These are phyloP conservation scores for Ustilago cynodontis DNA, from an alignment of 1,284 basidiomycete genomes.

Conservation along the genomic window DNA sequence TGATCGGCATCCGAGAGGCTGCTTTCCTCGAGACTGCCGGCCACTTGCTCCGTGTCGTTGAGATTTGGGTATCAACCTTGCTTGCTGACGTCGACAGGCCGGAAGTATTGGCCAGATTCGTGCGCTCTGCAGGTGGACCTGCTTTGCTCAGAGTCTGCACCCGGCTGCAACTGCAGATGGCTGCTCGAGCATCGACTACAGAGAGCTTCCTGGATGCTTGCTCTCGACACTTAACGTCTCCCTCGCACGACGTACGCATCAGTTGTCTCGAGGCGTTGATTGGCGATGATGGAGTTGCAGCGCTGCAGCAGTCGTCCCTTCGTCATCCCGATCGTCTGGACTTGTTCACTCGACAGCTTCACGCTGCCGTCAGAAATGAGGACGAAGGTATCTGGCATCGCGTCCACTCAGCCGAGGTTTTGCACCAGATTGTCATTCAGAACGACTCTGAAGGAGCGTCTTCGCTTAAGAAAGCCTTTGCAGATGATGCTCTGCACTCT, in stretches of 20 bases:
- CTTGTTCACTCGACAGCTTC: conserved; percentile 28
- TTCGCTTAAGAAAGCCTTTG: conserved; percentile 20
- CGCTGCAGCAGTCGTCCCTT: conserved; percentile 24
- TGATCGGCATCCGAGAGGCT: conserved; percentile 21
- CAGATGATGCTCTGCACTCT: background rate
- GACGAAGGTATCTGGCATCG: conserved; percentile 49
- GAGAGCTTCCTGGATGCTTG: conserved; percentile 30
- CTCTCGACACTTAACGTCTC: conserved; percentile 2
- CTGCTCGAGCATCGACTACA: conserved; percentile 1
- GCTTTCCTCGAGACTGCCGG: conserved; percentile 18
- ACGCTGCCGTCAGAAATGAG: conserved; percentile 18
- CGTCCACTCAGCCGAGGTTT: conserved; percentile 34
- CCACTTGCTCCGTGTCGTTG: conserved; percentile 22
- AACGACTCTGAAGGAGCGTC: conserved; percentile 9
- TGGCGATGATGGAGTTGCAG: conserved; percentile 29
- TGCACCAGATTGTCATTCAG: conserved; percentile 26
- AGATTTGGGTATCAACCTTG: conserved; percentile 23
- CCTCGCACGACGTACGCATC: conserved; percentile 31
- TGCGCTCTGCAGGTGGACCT: conserved; percentile 27
- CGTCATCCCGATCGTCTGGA: conserved; percentile 8
- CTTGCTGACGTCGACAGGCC: conserved; percentile 18
- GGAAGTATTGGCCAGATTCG: conserved; percentile 16
- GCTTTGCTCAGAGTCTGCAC: conserved; percentile 32
- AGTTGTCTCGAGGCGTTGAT: conserved; percentile 42
- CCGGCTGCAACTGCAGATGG: conserved; percentile 30